Evolutionary conservation across 257 asterid species (phyloP).

Genomic region (Lantana camara): DNA sequence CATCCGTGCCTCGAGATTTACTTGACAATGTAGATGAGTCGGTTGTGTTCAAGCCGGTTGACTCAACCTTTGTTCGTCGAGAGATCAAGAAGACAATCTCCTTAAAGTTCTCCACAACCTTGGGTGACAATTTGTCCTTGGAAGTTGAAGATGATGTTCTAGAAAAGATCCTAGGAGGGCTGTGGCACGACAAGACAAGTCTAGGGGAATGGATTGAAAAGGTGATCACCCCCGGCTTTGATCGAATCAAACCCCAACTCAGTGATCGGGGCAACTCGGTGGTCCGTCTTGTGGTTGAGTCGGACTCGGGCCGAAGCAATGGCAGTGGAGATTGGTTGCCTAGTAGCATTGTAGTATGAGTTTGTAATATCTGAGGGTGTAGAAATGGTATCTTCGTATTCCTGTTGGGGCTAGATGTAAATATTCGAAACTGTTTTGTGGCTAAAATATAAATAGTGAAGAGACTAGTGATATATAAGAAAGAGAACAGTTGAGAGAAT

Average conservation of each 20-base stretch:
- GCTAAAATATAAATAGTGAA: conserved; percentile 31
- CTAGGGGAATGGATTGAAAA: conserved; percentile 69
- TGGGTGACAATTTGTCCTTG: conserved; percentile 46
- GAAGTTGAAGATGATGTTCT: conserved; percentile 66
- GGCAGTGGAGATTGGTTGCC: conserved; percentile 68
- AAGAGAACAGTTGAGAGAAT: conserved; percentile 34
- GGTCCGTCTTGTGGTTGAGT: conserved; percentile 62
- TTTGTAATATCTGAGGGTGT: conserved; percentile 24
- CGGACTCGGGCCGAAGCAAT: conserved; percentile 33
- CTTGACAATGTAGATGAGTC: conserved; percentile 49
- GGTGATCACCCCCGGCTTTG: conserved; percentile 62
- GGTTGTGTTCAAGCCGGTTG: conserved; percentile 56
- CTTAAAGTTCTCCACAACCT: conserved; percentile 46
- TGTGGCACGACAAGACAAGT: conserved; percentile 66
- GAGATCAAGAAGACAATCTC: conserved; percentile 68
- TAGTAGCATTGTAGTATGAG: conserved; percentile 51
- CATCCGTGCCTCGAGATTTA: conserved; percentile 64
- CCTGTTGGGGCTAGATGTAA: conserved; percentile 46
- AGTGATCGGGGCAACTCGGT: conserved; percentile 23
- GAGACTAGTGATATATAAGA: conserved; percentile 21
- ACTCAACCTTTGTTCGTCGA: conserved; percentile 39
- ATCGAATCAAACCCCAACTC: conserved; percentile 44
- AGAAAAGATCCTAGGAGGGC: conserved; percentile 73
- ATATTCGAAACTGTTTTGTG: conserved; percentile 31
- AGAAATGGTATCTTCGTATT: conserved; percentile 24